Conservation (phyloP, 2,329 filamentous ascomycete species). For the Alternaria brassicicola region DNA sequence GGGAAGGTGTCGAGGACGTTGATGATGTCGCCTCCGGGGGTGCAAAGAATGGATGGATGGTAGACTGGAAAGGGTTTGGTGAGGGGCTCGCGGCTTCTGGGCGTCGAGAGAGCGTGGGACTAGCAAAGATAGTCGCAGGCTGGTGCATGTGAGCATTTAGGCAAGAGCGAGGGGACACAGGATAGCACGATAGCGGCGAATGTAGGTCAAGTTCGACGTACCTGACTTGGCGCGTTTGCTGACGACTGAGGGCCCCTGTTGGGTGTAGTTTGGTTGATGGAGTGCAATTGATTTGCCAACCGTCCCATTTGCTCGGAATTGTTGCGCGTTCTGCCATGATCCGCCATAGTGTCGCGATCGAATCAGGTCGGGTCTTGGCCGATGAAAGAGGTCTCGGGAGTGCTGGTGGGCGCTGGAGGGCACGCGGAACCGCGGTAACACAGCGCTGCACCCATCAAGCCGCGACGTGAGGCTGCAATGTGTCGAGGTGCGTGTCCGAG, state of each 20-base stretch:
- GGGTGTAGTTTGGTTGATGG: conserved; percentile 6
- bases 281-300: conserved; percentile 4
- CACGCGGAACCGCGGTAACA: background rate
- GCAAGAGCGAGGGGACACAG: background rate
- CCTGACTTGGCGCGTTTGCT: conserved; percentile 14
- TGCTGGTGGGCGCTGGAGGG: background rate
- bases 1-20: background rate
- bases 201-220: conserved; percentile 8
- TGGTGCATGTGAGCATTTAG: conserved; percentile 9
- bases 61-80: background rate
- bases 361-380: background rate
- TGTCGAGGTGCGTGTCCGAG: background rate
- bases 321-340: background rate
- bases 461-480: background rate
- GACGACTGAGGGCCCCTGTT: background rate
- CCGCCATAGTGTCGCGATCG: conserved; percentile 6
- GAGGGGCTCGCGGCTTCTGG: background rate
- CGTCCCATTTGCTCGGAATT: background rate
- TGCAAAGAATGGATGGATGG: background rate
- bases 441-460: background rate
- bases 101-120: conserved; percentile 6
- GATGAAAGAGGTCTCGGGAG: background rate
- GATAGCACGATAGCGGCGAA: background rate
- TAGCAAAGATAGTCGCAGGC: conserved; percentile 5
- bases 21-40: background rate